A percentile compares a stretch with the other conserved stretches of the same genome.
These are phyloP conservation scores for Colletotrichum endophyticum DNA, from an alignment of 2,329 filamentous ascomycete species.

Conservation along the genomic window DNA sequence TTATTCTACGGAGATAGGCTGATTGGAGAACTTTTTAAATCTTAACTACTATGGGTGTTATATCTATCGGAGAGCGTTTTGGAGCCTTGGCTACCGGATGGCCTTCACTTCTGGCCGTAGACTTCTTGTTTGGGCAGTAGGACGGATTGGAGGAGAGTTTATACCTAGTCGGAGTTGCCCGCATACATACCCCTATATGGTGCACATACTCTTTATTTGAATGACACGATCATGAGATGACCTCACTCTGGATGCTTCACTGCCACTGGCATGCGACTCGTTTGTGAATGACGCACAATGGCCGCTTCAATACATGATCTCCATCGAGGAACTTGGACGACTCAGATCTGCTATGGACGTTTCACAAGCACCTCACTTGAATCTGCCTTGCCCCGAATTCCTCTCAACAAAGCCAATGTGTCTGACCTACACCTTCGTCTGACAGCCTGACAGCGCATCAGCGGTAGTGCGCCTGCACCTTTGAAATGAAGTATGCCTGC, in stretches of 20 bases:
- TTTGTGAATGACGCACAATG: neutral
- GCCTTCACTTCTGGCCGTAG: constrained; percentile 19
- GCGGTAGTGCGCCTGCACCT: neutral
- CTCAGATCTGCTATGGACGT: neutral
- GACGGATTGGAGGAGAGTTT: constrained; percentile 8
- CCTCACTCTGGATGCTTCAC: neutral
- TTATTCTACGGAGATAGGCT: constrained; percentile 27
- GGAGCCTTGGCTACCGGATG: constrained; percentile 18
- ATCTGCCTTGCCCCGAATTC: neutral
- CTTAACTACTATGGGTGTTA: neutral
- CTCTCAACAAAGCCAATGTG: neutral
- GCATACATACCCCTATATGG: constrained; percentile 15
- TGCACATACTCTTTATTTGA: constrained; percentile 19
- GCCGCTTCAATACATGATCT: neutral
- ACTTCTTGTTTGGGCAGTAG: neutral
- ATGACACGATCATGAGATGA: constrained; percentile 20
- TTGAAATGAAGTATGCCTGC: neutral
- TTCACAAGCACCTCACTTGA: neutral
- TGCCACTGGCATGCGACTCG: neutral
- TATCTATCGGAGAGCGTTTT: neutral
- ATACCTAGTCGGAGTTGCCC: constrained; percentile 11
- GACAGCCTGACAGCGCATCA: neutral
- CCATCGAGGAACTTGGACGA: neutral
- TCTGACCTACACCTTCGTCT: neutral
- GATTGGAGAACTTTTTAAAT: constrained; percentile 26